These are phyloP conservation scores for Neofusicoccum kwambonambiense DNA, from an alignment of 2,329 filamentous ascomycete species.

Conservation along the genomic window DNA sequence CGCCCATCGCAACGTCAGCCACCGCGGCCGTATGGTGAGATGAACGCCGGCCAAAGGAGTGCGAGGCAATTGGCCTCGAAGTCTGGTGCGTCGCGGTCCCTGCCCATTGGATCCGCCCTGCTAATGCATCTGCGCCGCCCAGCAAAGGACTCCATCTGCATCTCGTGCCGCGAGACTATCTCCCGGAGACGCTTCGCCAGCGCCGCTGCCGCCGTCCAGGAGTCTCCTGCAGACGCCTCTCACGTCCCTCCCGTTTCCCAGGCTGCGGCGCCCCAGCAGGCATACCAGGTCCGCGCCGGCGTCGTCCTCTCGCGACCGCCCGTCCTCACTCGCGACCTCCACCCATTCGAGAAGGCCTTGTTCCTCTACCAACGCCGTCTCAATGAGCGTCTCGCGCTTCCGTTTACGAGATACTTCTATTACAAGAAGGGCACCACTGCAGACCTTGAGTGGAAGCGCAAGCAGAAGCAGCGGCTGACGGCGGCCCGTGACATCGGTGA, in stretches of 20 bases:
- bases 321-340: slow-evolving; percentile 77
- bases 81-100: slow-evolving; percentile 34
- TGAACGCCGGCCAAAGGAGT: slow-evolving; percentile 47
- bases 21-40: slow-evolving; percentile 23
- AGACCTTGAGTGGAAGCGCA: slow-evolving; percentile 86
- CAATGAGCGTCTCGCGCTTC: slow-evolving; percentile 84
- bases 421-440: slow-evolving; percentile 86
- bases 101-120: slow-evolving; percentile 11
- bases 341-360: slow-evolving; percentile 86
- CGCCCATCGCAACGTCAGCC: slow-evolving; percentile 14
- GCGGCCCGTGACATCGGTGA: slow-evolving; percentile 80
- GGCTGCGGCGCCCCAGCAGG: slow-evolving; percentile 41
- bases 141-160: slow-evolving; percentile 44
- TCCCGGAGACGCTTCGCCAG: slow-evolving; percentile 35
- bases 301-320: slow-evolving; percentile 87
- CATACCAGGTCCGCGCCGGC: slow-evolving; percentile 56
- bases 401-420: slow-evolving; percentile 90
- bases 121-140: slow-evolving; percentile 28
- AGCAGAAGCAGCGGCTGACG: slow-evolving; percentile 72
- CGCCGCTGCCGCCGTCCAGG: slow-evolving; percentile 36
- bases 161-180: slow-evolving; percentile 45
- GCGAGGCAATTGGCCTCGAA: slow-evolving; percentile 43
- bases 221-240: slow-evolving; percentile 27
- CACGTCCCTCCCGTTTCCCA: slow-evolving; percentile 32
- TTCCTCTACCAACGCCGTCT: slow-evolving; percentile 97